Evolutionary conservation across 2,329 filamentous ascomycete species (phyloP), one percentile per base, ranked within the genome.

Genomic region (Calonectria hongkongensis): DNA sequence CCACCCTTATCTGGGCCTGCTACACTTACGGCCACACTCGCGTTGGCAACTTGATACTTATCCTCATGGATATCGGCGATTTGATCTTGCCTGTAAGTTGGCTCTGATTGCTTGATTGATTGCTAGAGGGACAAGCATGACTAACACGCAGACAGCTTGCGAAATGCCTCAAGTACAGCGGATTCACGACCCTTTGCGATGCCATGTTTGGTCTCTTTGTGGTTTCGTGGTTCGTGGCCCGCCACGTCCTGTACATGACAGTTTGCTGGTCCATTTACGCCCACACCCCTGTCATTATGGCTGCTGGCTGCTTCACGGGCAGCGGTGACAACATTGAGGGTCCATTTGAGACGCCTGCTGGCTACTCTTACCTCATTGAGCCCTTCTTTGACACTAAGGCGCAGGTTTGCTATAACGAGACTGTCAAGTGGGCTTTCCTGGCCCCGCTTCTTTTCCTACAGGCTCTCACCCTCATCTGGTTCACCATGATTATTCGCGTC

Each of bases 11-110:
- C 75, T 92, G 92, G 69, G 90, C 92, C 47, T 96, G 94, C 74
- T 98, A 98, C 83, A 91, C 92, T 76, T 98, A 97, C 83, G 92
- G 96, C 81, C 92, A 95, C 81, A 97, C 93, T 72, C 93, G 94
- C 60, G 94, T 98, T 33, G 96, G 95, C 66, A 96, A 96, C 80
- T 89, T 97, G 56, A 95, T 98, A 72, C 87, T 98, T 66, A 93
- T 95, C 66, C 88, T 97, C 75, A 98, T 98, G 95, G 96, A 98
- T 81, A 89, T 97, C 58, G 94, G 97, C 50, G 96, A 98, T 82
- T 89, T 98, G 62, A 89, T 98, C 74, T 88, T 98, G 51, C 94
- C 96, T 58, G 94, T 98, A 87, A 82, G 93, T 66, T 18, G 94
- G 93, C 82, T 91, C 96, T 60, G 80, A 92, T 98, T 58, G 82